Evolutionary conservation across 805 yeast genomes (phyloP).

Genomic region (Ogataea parapolymorpha): DNA sequence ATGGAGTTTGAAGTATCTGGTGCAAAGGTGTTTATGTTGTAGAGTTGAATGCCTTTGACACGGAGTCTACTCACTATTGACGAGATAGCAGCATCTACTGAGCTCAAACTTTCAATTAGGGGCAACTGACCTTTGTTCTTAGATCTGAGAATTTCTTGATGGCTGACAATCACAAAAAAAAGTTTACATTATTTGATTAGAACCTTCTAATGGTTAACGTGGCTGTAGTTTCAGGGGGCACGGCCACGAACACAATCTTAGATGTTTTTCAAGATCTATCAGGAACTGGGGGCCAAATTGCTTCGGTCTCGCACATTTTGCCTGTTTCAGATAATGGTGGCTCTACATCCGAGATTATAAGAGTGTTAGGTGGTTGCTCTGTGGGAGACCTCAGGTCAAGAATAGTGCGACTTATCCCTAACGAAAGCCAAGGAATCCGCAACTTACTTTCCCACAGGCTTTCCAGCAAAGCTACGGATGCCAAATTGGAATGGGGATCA

Average conservation of each 20-base stretch:
- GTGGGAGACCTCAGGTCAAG: constrained; percentile 90
- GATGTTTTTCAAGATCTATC: constrained; percentile 49
- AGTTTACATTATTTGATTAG: not conserved
- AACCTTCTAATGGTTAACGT: constrained; percentile 23
- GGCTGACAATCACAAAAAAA: not conserved
- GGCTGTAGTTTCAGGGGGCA: constrained; percentile 69
- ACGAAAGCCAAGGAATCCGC: constrained; percentile 36
- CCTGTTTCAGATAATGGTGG: constrained; percentile 96
- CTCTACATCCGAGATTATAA: constrained; percentile 80
- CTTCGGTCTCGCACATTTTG: constrained; percentile 55
- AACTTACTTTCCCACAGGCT: constrained; percentile 48
- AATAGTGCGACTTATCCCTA: constrained; percentile 68
- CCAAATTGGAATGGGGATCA: constrained; percentile 69
- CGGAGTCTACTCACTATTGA: no score
- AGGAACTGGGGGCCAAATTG: not conserved
- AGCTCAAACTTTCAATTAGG: no score
- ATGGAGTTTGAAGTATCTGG: not conserved
- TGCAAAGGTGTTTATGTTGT: not conserved
- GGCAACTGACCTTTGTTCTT: not conserved
- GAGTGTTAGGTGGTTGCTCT: constrained; percentile 92
- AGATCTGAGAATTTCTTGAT: not conserved
- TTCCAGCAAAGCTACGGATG: constrained; percentile 43
- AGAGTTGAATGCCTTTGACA: not conserved
- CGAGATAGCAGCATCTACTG: no score
- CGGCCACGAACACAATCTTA: constrained; percentile 81